Evolutionary conservation across 352 stramenopile genomes (phyloP).

Genomic region (Pythium pyrilobum): DNA sequence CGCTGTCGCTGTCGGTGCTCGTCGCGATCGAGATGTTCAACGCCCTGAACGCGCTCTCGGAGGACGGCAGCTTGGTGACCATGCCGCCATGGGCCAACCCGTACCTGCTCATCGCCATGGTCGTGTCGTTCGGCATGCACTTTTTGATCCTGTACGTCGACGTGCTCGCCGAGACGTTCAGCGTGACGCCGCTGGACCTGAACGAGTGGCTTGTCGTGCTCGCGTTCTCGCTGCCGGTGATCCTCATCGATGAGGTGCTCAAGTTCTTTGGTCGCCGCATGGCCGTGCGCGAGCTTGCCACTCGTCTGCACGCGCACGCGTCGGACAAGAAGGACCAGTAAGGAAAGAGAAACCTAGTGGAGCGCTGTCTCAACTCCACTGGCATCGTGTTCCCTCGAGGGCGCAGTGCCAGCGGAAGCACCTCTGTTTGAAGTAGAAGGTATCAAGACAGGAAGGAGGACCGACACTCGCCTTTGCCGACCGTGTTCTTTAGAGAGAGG

Average conservation of each 20-base stretch:
- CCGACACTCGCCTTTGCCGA: background rate
- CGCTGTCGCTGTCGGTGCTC: slow-evolving; percentile 91
- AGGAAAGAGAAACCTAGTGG: background rate
- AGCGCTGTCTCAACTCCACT: background rate
- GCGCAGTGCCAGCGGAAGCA: slow-evolving; percentile 18
- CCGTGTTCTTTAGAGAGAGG: slow-evolving; percentile 21
- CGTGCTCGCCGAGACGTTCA: slow-evolving; percentile 91
- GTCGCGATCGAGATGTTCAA: slow-evolving; percentile 97
- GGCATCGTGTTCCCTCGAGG: background rate
- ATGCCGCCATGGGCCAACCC: slow-evolving; percentile 93
- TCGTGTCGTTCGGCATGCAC: slow-evolving; percentile 91
- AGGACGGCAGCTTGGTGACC: slow-evolving; percentile 88
- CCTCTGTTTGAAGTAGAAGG: slow-evolving; percentile 4
- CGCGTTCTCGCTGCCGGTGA: slow-evolving; percentile 89
- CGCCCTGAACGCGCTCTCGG: slow-evolving; percentile 91
- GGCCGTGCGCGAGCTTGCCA: slow-evolving; percentile 59
- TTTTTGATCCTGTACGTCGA: slow-evolving; percentile 94
- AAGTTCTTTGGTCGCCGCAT: slow-evolving; percentile 90
- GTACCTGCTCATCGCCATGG: slow-evolving; percentile 92
- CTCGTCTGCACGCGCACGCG: slow-evolving; percentile 41
- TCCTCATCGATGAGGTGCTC: slow-evolving; percentile 93
- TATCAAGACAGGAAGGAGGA: background rate
- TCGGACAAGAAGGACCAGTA: slow-evolving; percentile 56
- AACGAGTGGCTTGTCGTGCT: slow-evolving; percentile 92
- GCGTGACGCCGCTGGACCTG: slow-evolving; percentile 87